Percentiles rank a stretch among this genome's conserved stretches.
These are phyloP conservation scores for Lasiodiplodia gonubiensis DNA, from an alignment of 2,329 filamentous ascomycete species.

Conservation along the genomic window DNA sequence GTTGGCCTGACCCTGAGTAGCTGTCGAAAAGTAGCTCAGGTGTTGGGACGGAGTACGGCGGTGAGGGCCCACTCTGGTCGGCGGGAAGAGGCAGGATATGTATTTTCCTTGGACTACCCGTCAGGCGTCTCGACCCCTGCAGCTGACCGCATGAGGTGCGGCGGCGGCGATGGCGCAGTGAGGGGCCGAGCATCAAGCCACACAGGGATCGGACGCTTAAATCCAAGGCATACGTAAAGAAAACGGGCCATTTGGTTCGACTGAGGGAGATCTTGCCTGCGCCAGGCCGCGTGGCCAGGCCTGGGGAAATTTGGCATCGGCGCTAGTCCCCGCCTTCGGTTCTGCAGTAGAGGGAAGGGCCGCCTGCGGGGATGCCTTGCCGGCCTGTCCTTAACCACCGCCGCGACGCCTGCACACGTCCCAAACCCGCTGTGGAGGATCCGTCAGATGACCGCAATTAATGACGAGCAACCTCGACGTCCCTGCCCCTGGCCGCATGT, in stretches of 20 bases:
- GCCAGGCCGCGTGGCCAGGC: slow-evolving; percentile 17
- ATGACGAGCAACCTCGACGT: slow-evolving; percentile 10
- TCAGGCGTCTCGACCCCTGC: slow-evolving; percentile 18
- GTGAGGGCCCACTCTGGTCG: background rate
- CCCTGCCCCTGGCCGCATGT: slow-evolving; percentile 2
- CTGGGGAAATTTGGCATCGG: slow-evolving; percentile 22
- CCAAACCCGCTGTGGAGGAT: background rate
- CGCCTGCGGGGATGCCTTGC: slow-evolving; percentile 7
- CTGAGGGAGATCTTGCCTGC: slow-evolving; percentile 9
- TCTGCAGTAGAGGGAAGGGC: background rate
- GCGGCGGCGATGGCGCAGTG: slow-evolving; percentile 10
- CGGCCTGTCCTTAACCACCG: background rate
- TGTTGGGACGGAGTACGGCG: background rate
- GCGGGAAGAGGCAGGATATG: slow-evolving; percentile 4
- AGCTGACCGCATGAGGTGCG: slow-evolving; percentile 21
- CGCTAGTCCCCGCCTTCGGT: slow-evolving; percentile 24
- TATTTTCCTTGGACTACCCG: slow-evolving; percentile 11
- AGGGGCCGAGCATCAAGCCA: slow-evolving; percentile 17
- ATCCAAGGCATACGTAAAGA: slow-evolving; percentile 10
- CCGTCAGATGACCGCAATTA: slow-evolving; percentile 18
- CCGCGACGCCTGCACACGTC: background rate
- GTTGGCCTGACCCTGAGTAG: background rate
- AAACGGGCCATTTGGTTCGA: background rate
- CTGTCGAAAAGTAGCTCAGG: background rate
- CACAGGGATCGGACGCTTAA: background rate